Evolutionary conservation across 1,139 yeast genomes (phyloP).

Genomic region (Geotrichum restrictum): DNA sequence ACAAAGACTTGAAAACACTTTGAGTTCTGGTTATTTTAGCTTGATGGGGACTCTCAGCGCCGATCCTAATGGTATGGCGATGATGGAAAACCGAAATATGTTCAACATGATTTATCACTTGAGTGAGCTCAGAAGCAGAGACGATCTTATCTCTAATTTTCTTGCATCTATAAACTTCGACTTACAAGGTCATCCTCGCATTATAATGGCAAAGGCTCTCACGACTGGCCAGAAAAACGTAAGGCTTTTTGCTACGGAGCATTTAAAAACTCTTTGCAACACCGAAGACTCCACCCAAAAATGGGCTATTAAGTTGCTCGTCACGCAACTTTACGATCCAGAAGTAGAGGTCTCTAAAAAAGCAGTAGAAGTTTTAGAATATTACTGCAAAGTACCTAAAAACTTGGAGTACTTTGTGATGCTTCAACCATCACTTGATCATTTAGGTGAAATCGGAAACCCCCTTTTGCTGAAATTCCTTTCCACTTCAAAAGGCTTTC

Average conservation of each 20-base stretch:
- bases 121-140: conserved; percentile 52
- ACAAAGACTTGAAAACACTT: conserved; percentile 56
- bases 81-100: conserved; percentile 78
- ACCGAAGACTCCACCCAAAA: conserved; percentile 32
- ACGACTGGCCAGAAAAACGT: conserved; percentile 53
- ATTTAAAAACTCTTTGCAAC: conserved; percentile 46
- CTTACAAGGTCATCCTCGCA: conserved; percentile 63
- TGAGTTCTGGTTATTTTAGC: conserved; percentile 71
- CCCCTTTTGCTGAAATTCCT: conserved; percentile 51
- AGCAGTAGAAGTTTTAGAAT: conserved; percentile 53
- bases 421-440: conserved; percentile 46
- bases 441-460: conserved; percentile 44
- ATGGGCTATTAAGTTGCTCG: conserved; percentile 51
- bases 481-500: conserved; percentile 55
- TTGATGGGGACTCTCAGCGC: conserved; percentile 73
- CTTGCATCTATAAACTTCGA: conserved; percentile 60
- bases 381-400: conserved; percentile 44
- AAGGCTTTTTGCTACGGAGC: conserved; percentile 54
- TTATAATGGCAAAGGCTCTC: conserved; percentile 61
- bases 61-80: conserved; percentile 56
- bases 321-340: conserved; percentile 68
- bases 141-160: conserved; percentile 55
- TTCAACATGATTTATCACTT: conserved; percentile 76
- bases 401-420: conserved; percentile 45
- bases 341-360: conserved; percentile 53